A percentile compares a stretch with the other conserved stretches of the same genome.
These are phyloP conservation scores for Coelastrella sp. DNA, from an alignment of 139 green algal genomes.

Conservation along the genomic window DNA sequence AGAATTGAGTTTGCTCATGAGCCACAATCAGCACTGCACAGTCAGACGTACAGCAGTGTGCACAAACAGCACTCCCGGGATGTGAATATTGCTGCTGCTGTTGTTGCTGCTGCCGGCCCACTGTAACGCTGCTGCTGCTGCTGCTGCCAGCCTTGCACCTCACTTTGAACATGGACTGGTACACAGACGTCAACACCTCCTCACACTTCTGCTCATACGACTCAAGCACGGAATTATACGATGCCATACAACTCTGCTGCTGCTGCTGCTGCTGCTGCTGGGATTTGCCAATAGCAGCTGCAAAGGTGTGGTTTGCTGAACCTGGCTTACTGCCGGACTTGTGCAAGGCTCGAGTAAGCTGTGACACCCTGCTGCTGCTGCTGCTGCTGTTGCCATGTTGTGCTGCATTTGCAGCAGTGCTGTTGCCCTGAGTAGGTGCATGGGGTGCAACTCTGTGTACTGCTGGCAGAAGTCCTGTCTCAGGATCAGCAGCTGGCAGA, in stretches of 20 bases:
- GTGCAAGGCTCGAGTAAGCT: slow-evolving; percentile 12
- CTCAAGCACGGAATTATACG: slow-evolving; percentile 14
- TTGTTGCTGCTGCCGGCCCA: background rate
- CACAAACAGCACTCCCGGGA: background rate
- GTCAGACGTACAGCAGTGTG: no score
- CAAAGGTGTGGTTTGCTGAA: background rate
- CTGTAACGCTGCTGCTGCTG: background rate
- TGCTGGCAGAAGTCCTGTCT: slow-evolving; percentile 7
- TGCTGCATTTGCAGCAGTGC: background rate
- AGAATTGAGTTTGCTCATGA: no score
- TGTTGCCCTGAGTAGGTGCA: no score
- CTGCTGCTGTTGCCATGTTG: slow-evolving; percentile 1
- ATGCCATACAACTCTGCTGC: background rate
- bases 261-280: background rate
- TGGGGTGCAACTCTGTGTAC: background rate
- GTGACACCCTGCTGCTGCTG: background rate
- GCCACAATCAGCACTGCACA: no score
- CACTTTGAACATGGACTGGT: slow-evolving; percentile 44
- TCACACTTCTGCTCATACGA: slow-evolving; percentile 18
- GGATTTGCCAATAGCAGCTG: background rate
- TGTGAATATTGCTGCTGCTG: background rate
- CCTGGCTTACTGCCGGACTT: background rate
- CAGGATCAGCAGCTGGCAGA: background rate
- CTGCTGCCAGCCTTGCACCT: background rate
- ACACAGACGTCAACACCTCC: slow-evolving; percentile 26